Evolutionary conservation across 1,139 yeast genomes (phyloP), one percentile per base, ranked within the genome.

Genomic region (Debaryomyces robertsiae): DNA sequence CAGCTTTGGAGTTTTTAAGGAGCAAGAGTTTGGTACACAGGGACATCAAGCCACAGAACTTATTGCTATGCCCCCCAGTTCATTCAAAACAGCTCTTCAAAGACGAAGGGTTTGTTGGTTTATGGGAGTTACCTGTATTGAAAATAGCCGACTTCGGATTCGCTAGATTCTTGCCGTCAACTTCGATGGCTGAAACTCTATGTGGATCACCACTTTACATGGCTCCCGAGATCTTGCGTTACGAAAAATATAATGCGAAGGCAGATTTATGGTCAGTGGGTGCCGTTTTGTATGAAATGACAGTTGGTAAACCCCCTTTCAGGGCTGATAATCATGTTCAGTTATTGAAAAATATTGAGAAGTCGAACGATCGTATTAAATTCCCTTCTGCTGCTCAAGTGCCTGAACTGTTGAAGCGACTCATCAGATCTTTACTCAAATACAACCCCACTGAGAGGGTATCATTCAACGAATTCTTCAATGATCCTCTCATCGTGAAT

Each of bases 261-360:
- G 98, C 97, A 0, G 98, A 93, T 60, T 68, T 93, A 48, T 93
- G 98, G 98, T 89, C 97, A 1, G 96, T 93, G 4, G 98, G 98
- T 3, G 95, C 98, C 0, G 98, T 93, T 0, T 67, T 90, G 11
- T 93, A 84, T 61, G 98, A 93, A 63, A 90, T 93, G 96, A 77
- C 89, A 10, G 91, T 87, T 23, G 98, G 98, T 6, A 84, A 79
- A 58, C 97, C 98, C 1, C 98, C 98, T 0, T 93, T 91, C 61
- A 81, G 85, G 48, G 98, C 98, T 3, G 81, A 85, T 4, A 93
- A 91, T 58, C 98, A 91, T 58, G 82, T 93, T 47, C 98, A 93
- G 57, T 73, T 93, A 43, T 76, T 88, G 56, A 83, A 85, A 60
- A 86, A 82, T 56, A 93, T 93, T 47, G 95, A 91, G 60, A 81